A percentile compares a stretch with the other conserved stretches of the same genome.
phyloP scores from a whole-genome alignment of 164 flowering plant species.

The Malania oleifera region DNA sequence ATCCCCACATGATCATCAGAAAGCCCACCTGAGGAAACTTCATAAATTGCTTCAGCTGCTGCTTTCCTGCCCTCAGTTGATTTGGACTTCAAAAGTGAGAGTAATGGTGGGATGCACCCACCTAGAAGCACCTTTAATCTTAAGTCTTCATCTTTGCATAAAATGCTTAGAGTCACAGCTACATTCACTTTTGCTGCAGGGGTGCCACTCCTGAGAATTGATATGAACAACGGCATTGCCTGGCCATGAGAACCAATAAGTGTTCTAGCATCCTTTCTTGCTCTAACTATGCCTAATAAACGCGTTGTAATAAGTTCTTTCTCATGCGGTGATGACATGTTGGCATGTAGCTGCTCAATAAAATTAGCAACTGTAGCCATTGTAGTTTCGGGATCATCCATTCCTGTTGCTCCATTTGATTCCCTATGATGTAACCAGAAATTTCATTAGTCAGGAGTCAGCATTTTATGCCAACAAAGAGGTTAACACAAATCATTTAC shows the following conservation, averaged over 20 bases:
- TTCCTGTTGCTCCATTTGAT: conserved; percentile 41
- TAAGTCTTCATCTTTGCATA: conserved; percentile 78
- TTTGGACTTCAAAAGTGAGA: conserved; percentile 69
- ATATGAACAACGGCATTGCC: conserved; percentile 82
- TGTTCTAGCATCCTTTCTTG: conserved; percentile 68
- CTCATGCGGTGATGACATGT: conserved; percentile 63
- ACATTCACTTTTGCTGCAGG: conserved; percentile 64
- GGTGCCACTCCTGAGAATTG: conserved; percentile 72
- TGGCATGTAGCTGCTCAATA: conserved; percentile 81
- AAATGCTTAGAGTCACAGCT: conserved; percentile 53
- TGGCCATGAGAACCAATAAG: conserved; percentile 76
- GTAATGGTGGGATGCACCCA: conserved; percentile 84
- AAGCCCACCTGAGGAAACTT: conserved; percentile 77
- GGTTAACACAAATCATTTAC: background rate
- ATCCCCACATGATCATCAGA: conserved; percentile 84
- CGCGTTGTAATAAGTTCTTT: conserved; percentile 77
- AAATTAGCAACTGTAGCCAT: conserved; percentile 69
- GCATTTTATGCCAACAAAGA: background rate
- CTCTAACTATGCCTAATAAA: conserved; percentile 57
- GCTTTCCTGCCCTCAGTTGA: conserved; percentile 71
- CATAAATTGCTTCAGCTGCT: conserved; percentile 83
- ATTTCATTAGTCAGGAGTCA: background rate
- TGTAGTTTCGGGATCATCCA: conserved; percentile 65
- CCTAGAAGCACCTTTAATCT: conserved; percentile 83
- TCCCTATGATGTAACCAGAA: conserved; percentile 41